Evolutionary conservation across 768 basidiomycete species (phyloP).

Genomic region (Podaxis sp.): DNA sequence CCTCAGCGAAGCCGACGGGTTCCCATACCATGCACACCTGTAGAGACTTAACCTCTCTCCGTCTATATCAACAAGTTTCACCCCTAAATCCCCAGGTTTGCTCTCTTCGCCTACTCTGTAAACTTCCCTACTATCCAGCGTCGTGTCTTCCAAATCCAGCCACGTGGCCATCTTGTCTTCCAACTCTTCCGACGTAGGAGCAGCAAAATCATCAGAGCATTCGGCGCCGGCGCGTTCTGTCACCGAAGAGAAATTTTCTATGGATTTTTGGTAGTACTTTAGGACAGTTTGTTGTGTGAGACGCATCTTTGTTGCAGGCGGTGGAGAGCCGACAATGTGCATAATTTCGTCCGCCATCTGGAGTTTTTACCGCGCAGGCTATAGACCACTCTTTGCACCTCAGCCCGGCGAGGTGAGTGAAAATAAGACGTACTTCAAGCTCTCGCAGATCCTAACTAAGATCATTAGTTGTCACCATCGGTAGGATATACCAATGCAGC

Average conservation of each 20-base stretch:
- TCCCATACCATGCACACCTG: constrained; percentile 61
- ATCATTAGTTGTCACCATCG: constrained; percentile 49
- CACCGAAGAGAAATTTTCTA: constrained; percentile 42
- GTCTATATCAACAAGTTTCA: background rate
- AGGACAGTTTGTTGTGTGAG: constrained; percentile 50
- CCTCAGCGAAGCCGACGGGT: constrained; percentile 35
- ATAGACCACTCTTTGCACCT: no score
- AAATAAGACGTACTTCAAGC: constrained; percentile 24
- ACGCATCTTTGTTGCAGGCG: constrained; percentile 46
- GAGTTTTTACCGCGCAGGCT: constrained; percentile 37
- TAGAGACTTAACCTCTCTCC: constrained; percentile 39
- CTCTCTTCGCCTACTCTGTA: background rate
- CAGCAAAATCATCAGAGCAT: no score
- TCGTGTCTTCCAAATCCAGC: constrained; percentile 39
- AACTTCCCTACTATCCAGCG: constrained; percentile 14
- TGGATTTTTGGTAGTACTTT: constrained; percentile 36
- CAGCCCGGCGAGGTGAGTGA: no score
- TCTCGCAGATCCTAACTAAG: constrained; percentile 45
- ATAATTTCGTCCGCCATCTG: constrained; percentile 42
- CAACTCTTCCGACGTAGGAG: constrained; percentile 27
- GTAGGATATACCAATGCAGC: constrained; percentile 53
- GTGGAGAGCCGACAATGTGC: constrained; percentile 34
- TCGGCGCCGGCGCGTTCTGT: constrained; percentile 30
- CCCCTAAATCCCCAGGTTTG: background rate
- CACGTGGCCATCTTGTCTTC: constrained; percentile 58